Evolutionary conservation across 1,139 yeast species (phyloP), one percentile per base, ranked within the genome.

Genomic region (Hyphopichia pseudoburtonii): DNA sequence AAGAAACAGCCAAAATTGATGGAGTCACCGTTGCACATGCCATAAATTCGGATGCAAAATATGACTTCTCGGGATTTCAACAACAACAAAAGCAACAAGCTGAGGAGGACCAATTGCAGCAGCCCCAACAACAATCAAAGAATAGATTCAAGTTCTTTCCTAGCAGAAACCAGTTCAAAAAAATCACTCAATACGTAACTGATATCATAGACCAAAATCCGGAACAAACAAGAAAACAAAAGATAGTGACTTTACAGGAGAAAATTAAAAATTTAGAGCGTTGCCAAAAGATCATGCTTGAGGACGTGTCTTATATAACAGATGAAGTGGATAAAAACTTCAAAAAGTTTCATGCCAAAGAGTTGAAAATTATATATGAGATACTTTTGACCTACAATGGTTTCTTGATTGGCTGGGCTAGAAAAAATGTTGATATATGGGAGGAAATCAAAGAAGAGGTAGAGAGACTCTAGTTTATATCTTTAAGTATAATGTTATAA

Each of bases 161-260:
- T 5, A 11, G 15, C 4, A 28, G 17, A 23, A 28, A 18, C n/a
- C 23, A 17, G n/a, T 54, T 76, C 30, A 76, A 71, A 45, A 80
- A 78, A 45, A 61, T 83, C 23, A 76, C 82, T 28, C 80, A 73
- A 48, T 83, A 84, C 36, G 78, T 83, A 15, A 78, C 78, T 34
- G 86, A 83, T 38, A 76, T 82, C 32, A 80, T 82, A 46, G 89
- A 83, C 46, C 81, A 78, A 30, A 85, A 83, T 46, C 88, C 89
- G 0, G 86, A 80, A 43, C 68, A 78, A 28, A 74, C 85, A 3
- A 65, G 88, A 22, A 75, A 82, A 39, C 80, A 76, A 44, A 73
- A 71, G 51, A 74, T 82, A 27, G 61, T 68, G 2, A 69, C 73
- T 40, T 64, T 81, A 14, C 70, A 73, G 38, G 71, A 66, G 30